Evolutionary conservation across 371 early-diverging fungal genomes (phyloP).

Genomic region (Rhizopus sp.): DNA sequence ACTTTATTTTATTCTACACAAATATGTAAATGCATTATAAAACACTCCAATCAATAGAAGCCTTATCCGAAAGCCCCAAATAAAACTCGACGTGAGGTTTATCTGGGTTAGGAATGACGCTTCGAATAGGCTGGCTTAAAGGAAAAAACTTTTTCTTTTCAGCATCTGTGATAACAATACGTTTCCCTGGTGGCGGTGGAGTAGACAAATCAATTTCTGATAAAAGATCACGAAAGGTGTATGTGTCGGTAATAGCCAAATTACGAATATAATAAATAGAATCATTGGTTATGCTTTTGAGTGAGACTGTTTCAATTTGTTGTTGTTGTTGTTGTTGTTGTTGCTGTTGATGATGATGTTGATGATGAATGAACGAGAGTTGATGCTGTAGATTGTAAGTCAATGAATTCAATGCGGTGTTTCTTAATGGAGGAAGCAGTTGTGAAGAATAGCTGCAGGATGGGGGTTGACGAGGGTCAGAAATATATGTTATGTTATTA

Average conservation of each 20-base stretch:
- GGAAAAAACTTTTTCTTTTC: conserved; percentile 42
- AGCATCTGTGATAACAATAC: conserved; percentile 44
- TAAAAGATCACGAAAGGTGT: conserved; percentile 50
- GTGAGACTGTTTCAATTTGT: conserved; percentile 47
- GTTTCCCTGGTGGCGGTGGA: conserved; percentile 48
- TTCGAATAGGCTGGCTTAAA: conserved; percentile 47
- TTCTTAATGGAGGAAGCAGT: conserved; percentile 19
- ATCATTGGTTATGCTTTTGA: conserved; percentile 23
- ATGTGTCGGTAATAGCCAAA: conserved; percentile 50
- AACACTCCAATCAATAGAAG: conserved; percentile 49
- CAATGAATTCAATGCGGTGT: conserved; percentile 12
- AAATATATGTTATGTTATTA: conserved; percentile 13
- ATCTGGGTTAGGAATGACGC: conserved; percentile 36
- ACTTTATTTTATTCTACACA: too few species aligned
- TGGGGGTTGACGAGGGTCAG: conserved; percentile 18
- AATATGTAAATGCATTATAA: too few species aligned
- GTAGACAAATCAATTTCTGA: conserved; percentile 46
- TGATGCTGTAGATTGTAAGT: conserved; percentile 3
- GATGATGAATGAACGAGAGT: conserved; percentile 9
- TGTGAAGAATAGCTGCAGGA: conserved; percentile 15
- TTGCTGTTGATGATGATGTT: conserved; percentile 16
- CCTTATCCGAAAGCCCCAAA: conserved; percentile 39
- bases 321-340: conserved; percentile 10
- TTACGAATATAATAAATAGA: conserved; percentile 45
- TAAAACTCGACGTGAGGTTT: conserved; percentile 45